phyloP scores from a whole-genome alignment of 2,329 filamentous ascomycete genomes.

The Aureobasidium sp. region DNA sequence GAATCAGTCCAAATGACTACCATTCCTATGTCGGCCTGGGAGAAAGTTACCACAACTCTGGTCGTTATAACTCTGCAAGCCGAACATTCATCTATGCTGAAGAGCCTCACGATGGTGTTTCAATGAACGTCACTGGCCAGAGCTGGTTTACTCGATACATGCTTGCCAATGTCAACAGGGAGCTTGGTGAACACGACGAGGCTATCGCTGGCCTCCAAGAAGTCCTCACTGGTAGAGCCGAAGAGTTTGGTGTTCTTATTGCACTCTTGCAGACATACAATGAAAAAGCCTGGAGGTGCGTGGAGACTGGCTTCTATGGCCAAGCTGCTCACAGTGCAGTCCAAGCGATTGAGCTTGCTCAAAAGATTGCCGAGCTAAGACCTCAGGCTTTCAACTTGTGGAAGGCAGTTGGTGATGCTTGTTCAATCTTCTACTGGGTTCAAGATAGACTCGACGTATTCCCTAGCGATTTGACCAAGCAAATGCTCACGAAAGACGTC shows the following conservation, averaged over 20 bases:
- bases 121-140: slow-evolving; percentile 54
- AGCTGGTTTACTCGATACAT: slow-evolving; percentile 97
- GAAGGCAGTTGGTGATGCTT: slow-evolving; percentile 87
- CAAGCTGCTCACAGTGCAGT: slow-evolving; percentile 66
- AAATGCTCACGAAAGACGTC: slow-evolving; percentile 51
- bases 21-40: slow-evolving; percentile 94
- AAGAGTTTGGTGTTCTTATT: slow-evolving; percentile 80
- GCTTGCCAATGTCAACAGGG: slow-evolving; percentile 88
- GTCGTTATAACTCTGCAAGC: slow-evolving; percentile 86
- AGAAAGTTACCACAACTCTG: slow-evolving; percentile 95
- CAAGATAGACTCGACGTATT: slow-evolving; percentile 60
- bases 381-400: slow-evolving; percentile 83
- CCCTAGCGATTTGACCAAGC: slow-evolving; percentile 51
- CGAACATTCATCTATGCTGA: slow-evolving; percentile 86
- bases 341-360: slow-evolving; percentile 62
- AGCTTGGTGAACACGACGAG: slow-evolving; percentile 82
- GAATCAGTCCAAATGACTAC: slow-evolving; percentile 79
- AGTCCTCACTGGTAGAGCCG: slow-evolving; percentile 60
- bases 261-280: slow-evolving; percentile 82
- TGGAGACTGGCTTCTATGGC: slow-evolving; percentile 81
- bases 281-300: slow-evolving; percentile 68
- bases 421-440: slow-evolving; percentile 72
- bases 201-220: slow-evolving; percentile 69
- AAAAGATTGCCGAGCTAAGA: slow-evolving; percentile 52
- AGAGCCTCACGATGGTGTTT: slow-evolving; percentile 57